phyloP scores from a whole-genome alignment of 805 yeast species.

The Scheffersomyces spartinae region DNA sequence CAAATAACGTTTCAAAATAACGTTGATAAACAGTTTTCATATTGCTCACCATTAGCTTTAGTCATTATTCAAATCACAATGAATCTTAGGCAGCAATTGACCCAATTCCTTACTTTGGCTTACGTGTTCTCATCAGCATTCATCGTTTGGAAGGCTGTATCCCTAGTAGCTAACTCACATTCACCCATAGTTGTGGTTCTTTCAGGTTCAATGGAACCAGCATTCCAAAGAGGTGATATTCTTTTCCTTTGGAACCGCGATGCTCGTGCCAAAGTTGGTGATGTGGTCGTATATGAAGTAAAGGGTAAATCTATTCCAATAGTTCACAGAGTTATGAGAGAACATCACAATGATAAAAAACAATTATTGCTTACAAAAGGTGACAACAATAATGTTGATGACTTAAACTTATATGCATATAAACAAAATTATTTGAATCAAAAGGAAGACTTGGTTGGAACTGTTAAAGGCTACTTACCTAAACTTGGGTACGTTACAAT shows the following conservation, averaged over 20 bases:
- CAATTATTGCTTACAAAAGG: conserved; percentile 88
- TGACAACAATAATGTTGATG: conserved; percentile 90
- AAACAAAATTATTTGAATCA: conserved; percentile 69
- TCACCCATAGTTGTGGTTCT: conserved; percentile 95
- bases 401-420: conserved; percentile 71
- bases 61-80: conserved; percentile 13
- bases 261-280: conserved; percentile 62
- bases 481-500: conserved; percentile 85
- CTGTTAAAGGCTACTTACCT: conserved; percentile 89
- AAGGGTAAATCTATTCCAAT: conserved; percentile 80
- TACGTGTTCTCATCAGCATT: conserved; percentile 82
- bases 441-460: conserved; percentile 70
- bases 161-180: conserved; percentile 66
- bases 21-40: conserved; percentile 2
- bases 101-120: conserved; percentile 61
- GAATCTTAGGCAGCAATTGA: conserved; percentile 49
- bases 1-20: background rate
- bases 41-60: conserved; percentile 1
- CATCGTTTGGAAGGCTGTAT: conserved; percentile 81
- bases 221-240: conserved; percentile 96
- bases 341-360: conserved; percentile 46
- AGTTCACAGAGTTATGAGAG: conserved; percentile 88
- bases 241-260: conserved; percentile 85
- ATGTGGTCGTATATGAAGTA: conserved; percentile 85
- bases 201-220: conserved; percentile 99